Evolutionary conservation across 352 stramenopile species (phyloP), one percentile per base, ranked within the genome.

Genomic region (Phytophthora nicotianae): DNA sequence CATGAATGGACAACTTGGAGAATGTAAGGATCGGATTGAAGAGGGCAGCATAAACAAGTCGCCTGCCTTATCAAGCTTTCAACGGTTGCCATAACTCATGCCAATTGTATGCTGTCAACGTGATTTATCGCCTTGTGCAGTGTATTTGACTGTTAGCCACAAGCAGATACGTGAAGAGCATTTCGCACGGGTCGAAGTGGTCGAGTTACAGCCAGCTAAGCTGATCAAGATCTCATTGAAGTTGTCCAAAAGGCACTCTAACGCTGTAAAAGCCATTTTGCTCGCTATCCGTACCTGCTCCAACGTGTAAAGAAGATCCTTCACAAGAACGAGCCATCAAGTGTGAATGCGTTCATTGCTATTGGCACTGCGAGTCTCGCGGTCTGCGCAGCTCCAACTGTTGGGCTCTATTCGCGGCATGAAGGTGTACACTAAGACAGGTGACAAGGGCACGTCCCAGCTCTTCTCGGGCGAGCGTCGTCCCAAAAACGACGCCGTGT

Each of bases 361-460:
- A 23, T 27, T 59, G 37, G 27, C 45, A 41, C 14, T 54, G 42
- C 55, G 47, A 48, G 37, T 54, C 17, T 14, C 35, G 14, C 35
- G 21, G 6, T 29, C 33, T 20, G 16, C 27, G 4, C 24, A 19
- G 16, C 29, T 20, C 6, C 48, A 42, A n/a, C 1, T 29, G 21
- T 19, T 58, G 27, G 17, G 37, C 10, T 49, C 49, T 24, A 29
- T 37, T 32, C 58, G 72, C 24, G 49, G 69, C 53, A 92, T 95
- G 81, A 96, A 96, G 68, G 87, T 97, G 48, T 98, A 98, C 80
- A 98, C 91, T 33, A 93, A 93, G 54, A 97, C 90, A 0, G 91
- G 91, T 38, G 91, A 98, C 72, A 98, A 97, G 62, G 91, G 90
- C 49, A 95, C 88, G 55, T 97, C 90, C 43, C 88, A 92, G 68